These are phyloP conservation scores for Oropetium thomaeum DNA, from an alignment of 176 grass and related monocot genomes.

Conservation along the genomic window DNA sequence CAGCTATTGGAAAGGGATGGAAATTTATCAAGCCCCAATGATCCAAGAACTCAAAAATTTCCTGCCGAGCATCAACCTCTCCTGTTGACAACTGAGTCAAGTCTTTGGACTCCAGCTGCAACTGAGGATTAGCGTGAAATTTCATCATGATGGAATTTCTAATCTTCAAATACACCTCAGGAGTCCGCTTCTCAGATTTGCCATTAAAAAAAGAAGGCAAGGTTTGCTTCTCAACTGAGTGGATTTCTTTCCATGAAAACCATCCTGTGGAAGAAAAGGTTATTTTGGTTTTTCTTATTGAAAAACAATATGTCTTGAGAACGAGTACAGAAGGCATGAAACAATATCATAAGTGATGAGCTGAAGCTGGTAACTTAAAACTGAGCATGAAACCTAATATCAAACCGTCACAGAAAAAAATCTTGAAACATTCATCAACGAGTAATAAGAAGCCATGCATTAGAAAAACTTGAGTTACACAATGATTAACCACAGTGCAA, in stretches of 20 bases:
- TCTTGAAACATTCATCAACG: constrained; percentile 10
- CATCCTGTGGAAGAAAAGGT: constrained; percentile 71
- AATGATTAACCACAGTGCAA: constrained; percentile 1
- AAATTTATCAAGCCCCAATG: constrained; percentile 98
- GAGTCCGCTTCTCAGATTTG: constrained; percentile 82
- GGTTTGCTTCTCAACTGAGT: constrained; percentile 86
- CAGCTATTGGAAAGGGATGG: constrained; percentile 77
- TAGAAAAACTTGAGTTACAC: not conserved
- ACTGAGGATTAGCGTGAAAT: constrained; percentile 82
- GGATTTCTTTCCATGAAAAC: constrained; percentile 93
- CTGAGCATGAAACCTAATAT: constrained; percentile 16
- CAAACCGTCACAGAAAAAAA: not conserved
- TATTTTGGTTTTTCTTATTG: constrained; percentile 12
- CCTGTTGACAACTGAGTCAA: constrained; percentile 67
- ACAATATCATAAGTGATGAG: not conserved
- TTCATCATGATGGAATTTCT: constrained; percentile 90
- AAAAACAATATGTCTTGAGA: not conserved
- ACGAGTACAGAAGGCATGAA: constrained; percentile 23
- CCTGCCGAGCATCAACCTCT: constrained; percentile 63
- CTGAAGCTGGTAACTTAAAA: constrained; percentile 21
- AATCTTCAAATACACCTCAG: constrained; percentile 73
- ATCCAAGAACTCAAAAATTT: constrained; percentile 88
- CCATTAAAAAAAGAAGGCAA: constrained; percentile 86
- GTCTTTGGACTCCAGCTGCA: constrained; percentile 78
- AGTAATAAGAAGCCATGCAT: constrained; percentile 19